A percentile compares a stretch with the other conserved stretches of the same genome.
phyloP scores from a whole-genome alignment of 306 rosid species.

The Chamaecrista fasciculata region DNA sequence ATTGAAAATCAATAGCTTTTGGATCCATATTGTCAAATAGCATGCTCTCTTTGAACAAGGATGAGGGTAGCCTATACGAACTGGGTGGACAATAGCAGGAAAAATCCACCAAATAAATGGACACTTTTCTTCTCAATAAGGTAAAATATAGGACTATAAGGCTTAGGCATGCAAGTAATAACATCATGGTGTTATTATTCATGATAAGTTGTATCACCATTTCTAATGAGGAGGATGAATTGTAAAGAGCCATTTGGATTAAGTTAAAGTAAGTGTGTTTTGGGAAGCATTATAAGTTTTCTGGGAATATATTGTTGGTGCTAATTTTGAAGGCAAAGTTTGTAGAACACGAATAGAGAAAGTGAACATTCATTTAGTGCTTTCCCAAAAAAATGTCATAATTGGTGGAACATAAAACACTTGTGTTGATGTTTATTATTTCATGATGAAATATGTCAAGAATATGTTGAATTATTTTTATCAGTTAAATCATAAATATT shows the following conservation, averaged over 20 bases:
- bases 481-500: no score
- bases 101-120: slow-evolving; percentile 45
- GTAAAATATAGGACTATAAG: slow-evolving; percentile 30
- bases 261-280: slow-evolving; percentile 11
- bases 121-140: slow-evolving; percentile 33
- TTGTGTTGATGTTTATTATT: not conserved
- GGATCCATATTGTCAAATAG: slow-evolving; percentile 36
- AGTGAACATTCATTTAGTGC: slow-evolving; percentile 36
- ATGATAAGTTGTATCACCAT: not conserved
- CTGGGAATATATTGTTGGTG: slow-evolving; percentile 4
- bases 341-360: slow-evolving; percentile 27
- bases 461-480: no score
- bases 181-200: slow-evolving; percentile 26
- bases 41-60: slow-evolving; percentile 44
- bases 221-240: slow-evolving; percentile 19
- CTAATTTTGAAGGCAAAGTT: slow-evolving; percentile 19
- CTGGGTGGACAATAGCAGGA: slow-evolving; percentile 44
- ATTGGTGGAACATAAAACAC: not conserved
- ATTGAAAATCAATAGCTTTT: slow-evolving; percentile 43
- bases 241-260: slow-evolving; percentile 21
- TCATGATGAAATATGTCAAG: no score
- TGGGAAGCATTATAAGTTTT: not conserved
- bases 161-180: slow-evolving; percentile 23
- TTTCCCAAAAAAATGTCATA: slow-evolving; percentile 26
- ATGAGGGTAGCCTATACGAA: slow-evolving; percentile 38